Percentiles rank a stretch among this genome's conserved stretches.
phyloP scores from a whole-genome alignment of 345 rosid species.

The Garcia nutans region DNA sequence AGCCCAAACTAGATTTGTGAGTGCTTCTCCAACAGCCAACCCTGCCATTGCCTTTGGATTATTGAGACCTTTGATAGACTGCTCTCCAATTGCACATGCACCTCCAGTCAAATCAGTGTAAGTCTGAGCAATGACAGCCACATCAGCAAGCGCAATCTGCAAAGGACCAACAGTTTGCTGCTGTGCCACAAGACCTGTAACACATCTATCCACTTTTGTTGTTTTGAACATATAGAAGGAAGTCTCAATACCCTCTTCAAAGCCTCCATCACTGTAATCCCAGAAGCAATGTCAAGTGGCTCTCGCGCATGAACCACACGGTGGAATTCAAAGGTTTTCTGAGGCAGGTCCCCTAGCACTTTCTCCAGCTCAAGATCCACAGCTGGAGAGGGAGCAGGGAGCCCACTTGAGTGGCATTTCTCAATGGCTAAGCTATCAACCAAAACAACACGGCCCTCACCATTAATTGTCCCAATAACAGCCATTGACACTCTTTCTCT shows the following conservation, averaged over 20 bases:
- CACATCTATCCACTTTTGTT: conserved; percentile 92
- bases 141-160: conserved; percentile 91
- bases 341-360: conserved; percentile 96
- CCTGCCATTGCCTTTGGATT: conserved; percentile 97
- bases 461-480: conserved; percentile 76
- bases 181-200: conserved; percentile 95
- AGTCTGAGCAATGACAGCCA: conserved; percentile 91
- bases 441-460: conserved; percentile 71
- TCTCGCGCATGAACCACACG: conserved; percentile 50
- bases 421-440: conserved; percentile 63
- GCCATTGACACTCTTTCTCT: conserved; percentile 97
- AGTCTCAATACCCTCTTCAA: conserved; percentile 81
- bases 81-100: conserved; percentile 92
- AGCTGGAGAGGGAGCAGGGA: conserved; percentile 76
- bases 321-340: conserved; percentile 71
- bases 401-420: conserved; percentile 50
- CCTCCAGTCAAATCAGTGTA: conserved; percentile 76
- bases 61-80: conserved; percentile 81
- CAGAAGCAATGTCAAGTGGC: conserved; percentile 87
- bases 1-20: conserved; percentile 94
- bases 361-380: conserved; percentile 92
- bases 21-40: conserved; percentile 88
- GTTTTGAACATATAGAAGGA: conserved; percentile 87
- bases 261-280: conserved; percentile 71
- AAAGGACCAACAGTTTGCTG: conserved; percentile 97